A percentile compares a stretch with the other conserved stretches of the same genome.
phyloP scores from a whole-genome alignment of 805 yeast genomes.

The Naumovozyma baii region DNA sequence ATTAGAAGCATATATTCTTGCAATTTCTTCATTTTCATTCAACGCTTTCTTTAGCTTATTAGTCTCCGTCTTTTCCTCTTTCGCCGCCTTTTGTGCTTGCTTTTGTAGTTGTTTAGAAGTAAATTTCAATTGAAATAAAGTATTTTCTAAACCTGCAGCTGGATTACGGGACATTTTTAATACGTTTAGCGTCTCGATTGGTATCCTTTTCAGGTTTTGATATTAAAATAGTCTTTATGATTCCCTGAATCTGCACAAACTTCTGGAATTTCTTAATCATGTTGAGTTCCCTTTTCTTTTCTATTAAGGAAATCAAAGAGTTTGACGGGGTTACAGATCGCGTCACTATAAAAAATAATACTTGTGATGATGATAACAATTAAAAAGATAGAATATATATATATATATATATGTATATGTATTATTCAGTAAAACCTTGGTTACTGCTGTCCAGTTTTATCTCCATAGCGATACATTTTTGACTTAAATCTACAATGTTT shows the following conservation, averaged over 20 bases:
- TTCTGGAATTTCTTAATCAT: no score
- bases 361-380: no score
- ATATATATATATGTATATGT: no score
- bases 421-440: no score
- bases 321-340: no score
- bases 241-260: no score
- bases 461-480: slow-evolving; percentile 13
- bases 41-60: slow-evolving; percentile 68
- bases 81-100: slow-evolving; percentile 84
- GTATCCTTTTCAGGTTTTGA: no score
- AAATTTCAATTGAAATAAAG: slow-evolving; percentile 41
- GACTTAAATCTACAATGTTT: slow-evolving; percentile 70
- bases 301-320: no score
- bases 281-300: no score
- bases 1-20: slow-evolving; percentile 87
- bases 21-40: slow-evolving; percentile 60
- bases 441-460: neutral
- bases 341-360: no score
- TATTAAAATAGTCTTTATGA: no score
- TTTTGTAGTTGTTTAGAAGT: slow-evolving; percentile 88
- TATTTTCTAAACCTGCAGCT: slow-evolving; percentile 27
- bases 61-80: slow-evolving; percentile 81
- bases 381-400: neutral
- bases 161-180: slow-evolving; percentile 25
- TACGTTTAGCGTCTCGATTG: no score